phyloP scores from a whole-genome alignment of 441 rosid genomes.

The Brassica hybrid region DNA sequence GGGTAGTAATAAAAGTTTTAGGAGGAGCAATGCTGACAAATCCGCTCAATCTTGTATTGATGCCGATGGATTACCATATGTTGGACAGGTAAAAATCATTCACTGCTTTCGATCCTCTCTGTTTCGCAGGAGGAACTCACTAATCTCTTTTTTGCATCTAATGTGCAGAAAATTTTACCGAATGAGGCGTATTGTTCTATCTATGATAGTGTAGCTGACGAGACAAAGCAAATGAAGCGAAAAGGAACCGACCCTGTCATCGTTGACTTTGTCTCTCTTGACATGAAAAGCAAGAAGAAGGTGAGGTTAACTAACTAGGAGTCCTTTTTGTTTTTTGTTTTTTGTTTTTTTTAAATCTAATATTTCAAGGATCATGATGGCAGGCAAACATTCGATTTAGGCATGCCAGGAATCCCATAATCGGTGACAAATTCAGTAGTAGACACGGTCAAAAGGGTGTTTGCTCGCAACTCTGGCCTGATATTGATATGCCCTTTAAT shows the following conservation, averaged over 20 bases:
- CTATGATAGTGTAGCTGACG: slow-evolving; percentile 57
- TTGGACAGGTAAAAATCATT: slow-evolving; percentile 73
- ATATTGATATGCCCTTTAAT: slow-evolving; percentile 96
- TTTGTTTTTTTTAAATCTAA: background rate
- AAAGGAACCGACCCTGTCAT: slow-evolving; percentile 84
- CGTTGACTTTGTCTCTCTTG: slow-evolving; percentile 87
- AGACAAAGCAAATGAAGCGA: slow-evolving; percentile 45
- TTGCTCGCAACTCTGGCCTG: slow-evolving; percentile 98
- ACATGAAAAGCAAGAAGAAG: slow-evolving; percentile 84
- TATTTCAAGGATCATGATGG: slow-evolving; percentile 31
- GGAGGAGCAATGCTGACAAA: slow-evolving; percentile 59
- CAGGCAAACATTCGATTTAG: slow-evolving; percentile 92
- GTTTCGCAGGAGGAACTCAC: slow-evolving; percentile 5
- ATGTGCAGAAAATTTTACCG: slow-evolving; percentile 70
- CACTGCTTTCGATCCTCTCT: slow-evolving; percentile 13
- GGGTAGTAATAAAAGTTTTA: slow-evolving; percentile 56
- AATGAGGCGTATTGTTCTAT: slow-evolving; percentile 76
- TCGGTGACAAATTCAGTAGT: slow-evolving; percentile 99
- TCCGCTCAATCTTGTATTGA: slow-evolving; percentile 64
- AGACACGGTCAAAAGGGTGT: slow-evolving; percentile 99
- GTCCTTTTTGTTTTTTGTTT: background rate
- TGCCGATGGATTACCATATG: slow-evolving; percentile 93
- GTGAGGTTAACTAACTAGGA: slow-evolving; percentile 46
- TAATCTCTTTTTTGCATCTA: slow-evolving; percentile 28
- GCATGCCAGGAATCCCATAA: slow-evolving; percentile 90